Evolutionary conservation across 768 basidiomycete species (phyloP), one percentile per base, ranked within the genome.

Genomic region (Termitomyces sp.): DNA sequence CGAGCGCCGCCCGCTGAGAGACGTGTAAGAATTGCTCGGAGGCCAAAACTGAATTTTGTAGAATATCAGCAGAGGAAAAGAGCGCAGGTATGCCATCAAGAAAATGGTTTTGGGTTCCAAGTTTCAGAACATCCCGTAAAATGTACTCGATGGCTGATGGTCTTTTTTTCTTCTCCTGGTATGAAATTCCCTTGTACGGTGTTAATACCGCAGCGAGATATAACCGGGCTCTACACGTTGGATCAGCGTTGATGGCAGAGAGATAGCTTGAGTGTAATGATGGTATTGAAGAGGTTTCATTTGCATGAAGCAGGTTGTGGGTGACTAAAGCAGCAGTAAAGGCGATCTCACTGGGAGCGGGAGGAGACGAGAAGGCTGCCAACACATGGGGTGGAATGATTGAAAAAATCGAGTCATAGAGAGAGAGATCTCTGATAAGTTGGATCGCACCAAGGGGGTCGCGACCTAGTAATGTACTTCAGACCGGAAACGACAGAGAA

Each of bases 51-150:
- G 77, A 74, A 31, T 69, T 63, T 51, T 66, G 65, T 16, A 87
- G 58, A 16, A 82, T 53, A 9, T 75, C 74, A 0, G 80, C 75
- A 6, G 85, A 86, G 16, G 73, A 68, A 67, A 86, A 92, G 2
- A 89, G 76, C 1, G 76, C 71, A 3, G 88, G 89, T 45, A 90
- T 82, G 20, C 89, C 92, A 65, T 88, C 89, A 18, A 90, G 71
- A 61, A 83, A 91, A 65, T 90, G 86, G 60, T 88, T 84, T 64
- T 89, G 87, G 20, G 80, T 77, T 10, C 92, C 91, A 28, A 93
- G 77, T 69, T 95, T 98, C 57, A 97, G 71, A 6, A 90, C 90
- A 48, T 96, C 91, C 49, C 89, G 81, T 34, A 98, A 80, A 29
- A 87, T 85, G 31, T 83, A 82, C 54, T 90, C 86, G 5, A 87